Evolutionary conservation across 306 rosid genomes (phyloP).

Genomic region (Prunus armeniaca): DNA sequence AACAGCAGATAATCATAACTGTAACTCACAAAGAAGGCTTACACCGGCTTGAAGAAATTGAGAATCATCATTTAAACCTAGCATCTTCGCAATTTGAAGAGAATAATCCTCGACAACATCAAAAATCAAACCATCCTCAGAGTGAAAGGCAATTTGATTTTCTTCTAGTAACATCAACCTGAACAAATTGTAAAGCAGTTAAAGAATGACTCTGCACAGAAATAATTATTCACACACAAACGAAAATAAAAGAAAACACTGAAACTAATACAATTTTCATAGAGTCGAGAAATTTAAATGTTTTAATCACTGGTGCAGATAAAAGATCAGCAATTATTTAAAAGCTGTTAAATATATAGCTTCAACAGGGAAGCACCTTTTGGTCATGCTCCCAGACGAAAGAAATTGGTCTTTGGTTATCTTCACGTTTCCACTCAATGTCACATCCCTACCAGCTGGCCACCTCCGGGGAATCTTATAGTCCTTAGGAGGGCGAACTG

Average conservation of each 20-base stretch:
- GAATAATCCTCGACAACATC: conserved; percentile 91
- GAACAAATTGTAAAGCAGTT: conserved; percentile 10
- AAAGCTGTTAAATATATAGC: not conserved
- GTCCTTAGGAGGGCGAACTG: conserved; percentile 97
- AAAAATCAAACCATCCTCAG: conserved; percentile 80
- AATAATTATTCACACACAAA: not conserved
- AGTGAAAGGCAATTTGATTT: conserved; percentile 94
- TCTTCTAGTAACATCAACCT: conserved; percentile 98
- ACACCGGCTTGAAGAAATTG: conserved; percentile 92
- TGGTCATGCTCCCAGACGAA: conserved; percentile 98
- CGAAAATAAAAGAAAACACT: conserved; percentile 3
- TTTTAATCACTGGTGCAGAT: not conserved
- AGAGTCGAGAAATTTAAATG: not conserved
- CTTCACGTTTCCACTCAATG: conserved; percentile 97
- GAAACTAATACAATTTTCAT: not conserved
- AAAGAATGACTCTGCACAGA: conserved; percentile 6
- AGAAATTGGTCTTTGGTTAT: conserved; percentile 93
- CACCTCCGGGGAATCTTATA: conserved; percentile 85
- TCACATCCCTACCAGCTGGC: conserved; percentile 91
- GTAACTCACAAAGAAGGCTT: conserved; percentile 29
- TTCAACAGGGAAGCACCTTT: conserved; percentile 52
- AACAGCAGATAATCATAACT: not conserved
- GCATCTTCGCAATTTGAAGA: conserved; percentile 90
- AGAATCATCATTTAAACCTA: conserved; percentile 74
- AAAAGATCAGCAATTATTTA: not conserved